A percentile compares a stretch with the other conserved stretches of the same genome.
Evolutionary conservation across 345 rosid species (phyloP).

Genomic region (Populus davidiana): DNA sequence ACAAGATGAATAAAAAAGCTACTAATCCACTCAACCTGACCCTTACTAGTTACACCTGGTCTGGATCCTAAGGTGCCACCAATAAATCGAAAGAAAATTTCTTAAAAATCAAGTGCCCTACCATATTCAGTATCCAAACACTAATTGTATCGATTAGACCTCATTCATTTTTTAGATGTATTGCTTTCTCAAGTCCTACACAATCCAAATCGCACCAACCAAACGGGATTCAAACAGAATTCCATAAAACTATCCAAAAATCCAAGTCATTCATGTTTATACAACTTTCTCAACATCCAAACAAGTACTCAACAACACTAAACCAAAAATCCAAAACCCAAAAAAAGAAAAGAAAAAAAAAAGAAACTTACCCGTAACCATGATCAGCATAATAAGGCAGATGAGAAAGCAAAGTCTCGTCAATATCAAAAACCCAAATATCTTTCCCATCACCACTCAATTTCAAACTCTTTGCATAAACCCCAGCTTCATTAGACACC

Average conservation of each 20-base stretch:
- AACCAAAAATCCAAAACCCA: background rate
- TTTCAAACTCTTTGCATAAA: conserved; percentile 51
- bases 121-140: background rate
- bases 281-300: background rate
- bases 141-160: background rate
- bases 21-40: background rate
- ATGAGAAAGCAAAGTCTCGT: conserved; percentile 89
- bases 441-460: conserved; percentile 67
- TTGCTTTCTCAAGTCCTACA: background rate
- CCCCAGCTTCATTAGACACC: conserved; percentile 59
- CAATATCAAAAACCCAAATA: conserved; percentile 82
- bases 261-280: too few species aligned
- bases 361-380: conserved; percentile 54
- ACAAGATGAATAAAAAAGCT: background rate
- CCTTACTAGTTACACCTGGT: background rate
- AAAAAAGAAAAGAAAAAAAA: background rate
- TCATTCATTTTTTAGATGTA: too few species aligned
- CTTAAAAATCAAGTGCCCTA: background rate
- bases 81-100: background rate
- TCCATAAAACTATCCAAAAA: too few species aligned
- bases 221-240: background rate
- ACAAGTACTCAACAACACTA: background rate
- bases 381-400: conserved; percentile 80
- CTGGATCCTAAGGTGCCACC: too few species aligned
- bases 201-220: background rate